These are phyloP conservation scores for Penicillium janthinellum DNA, from an alignment of 2,329 filamentous ascomycete species.

Conservation along the genomic window DNA sequence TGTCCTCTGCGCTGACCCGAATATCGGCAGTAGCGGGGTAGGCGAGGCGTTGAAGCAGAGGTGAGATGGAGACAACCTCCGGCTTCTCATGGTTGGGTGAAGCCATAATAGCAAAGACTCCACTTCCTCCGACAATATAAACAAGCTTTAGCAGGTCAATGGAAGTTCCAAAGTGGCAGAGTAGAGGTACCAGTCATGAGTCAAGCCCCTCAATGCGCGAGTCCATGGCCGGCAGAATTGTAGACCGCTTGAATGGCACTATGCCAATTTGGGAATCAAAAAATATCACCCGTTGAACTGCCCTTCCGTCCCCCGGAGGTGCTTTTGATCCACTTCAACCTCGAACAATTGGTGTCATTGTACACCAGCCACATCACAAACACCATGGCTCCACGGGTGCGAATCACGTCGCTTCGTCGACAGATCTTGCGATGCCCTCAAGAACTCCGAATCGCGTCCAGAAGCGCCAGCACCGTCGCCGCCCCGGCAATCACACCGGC, in stretches of 20 bases:
- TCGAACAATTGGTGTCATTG: constrained; percentile 12
- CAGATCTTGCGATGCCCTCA: constrained; percentile 41
- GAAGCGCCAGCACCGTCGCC: constrained; percentile 47
- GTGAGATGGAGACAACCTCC: constrained; percentile 49
- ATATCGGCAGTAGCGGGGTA: constrained; percentile 47
- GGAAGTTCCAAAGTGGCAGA: background rate
- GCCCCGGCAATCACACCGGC: constrained; percentile 55
- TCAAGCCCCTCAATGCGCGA: constrained; percentile 21
- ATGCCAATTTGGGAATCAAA: constrained; percentile 22
- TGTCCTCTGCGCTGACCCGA: constrained; percentile 72
- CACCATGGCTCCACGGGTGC: constrained; percentile 59
- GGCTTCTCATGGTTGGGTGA: constrained; percentile 30
- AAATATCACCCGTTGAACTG: constrained; percentile 26
- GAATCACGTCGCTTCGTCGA: constrained; percentile 43
- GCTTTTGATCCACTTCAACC: constrained; percentile 12
- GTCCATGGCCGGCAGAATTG: constrained; percentile 20
- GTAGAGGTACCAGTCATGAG: constrained; percentile 7
- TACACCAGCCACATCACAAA: constrained; percentile 1
- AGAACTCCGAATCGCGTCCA: constrained; percentile 42
- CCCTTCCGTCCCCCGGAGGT: constrained; percentile 18
- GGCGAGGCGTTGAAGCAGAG: constrained; percentile 51
- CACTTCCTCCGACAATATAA: constrained; percentile 1
- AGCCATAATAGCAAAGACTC: constrained; percentile 23
- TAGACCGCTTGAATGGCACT: constrained; percentile 15
- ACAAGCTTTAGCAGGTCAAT: background rate